Percentiles rank a stretch among this genome's conserved stretches.
These are phyloP conservation scores for Daldinia sp. DNA, from an alignment of 2,329 filamentous ascomycete species.

Conservation along the genomic window DNA sequence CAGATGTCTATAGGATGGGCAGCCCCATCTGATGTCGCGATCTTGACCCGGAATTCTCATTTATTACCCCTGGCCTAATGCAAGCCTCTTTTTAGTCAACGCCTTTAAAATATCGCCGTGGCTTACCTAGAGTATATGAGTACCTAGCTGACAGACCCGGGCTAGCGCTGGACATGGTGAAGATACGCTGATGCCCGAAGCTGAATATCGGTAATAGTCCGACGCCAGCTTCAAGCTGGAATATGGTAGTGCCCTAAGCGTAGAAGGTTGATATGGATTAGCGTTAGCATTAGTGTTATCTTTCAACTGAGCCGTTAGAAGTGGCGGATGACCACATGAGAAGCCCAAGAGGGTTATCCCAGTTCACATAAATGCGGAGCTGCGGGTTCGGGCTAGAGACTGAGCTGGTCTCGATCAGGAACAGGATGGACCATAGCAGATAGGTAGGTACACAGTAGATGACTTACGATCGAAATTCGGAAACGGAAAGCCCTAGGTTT, in stretches of 20 bases:
- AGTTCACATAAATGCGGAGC: neutral
- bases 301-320: slow-evolving; percentile 8
- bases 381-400: slow-evolving; percentile 23
- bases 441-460: neutral
- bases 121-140: slow-evolving; percentile 24
- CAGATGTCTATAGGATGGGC: slow-evolving; percentile 4
- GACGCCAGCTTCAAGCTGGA: slow-evolving; percentile 21
- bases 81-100: slow-evolving; percentile 25
- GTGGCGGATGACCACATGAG: slow-evolving; percentile 4
- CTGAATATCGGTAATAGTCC: slow-evolving; percentile 18
- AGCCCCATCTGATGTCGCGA: slow-evolving; percentile 3
- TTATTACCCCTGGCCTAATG: slow-evolving; percentile 25
- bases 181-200: slow-evolving; percentile 24
- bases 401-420: slow-evolving; percentile 19
- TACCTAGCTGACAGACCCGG: slow-evolving; percentile 8
- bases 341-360: neutral
- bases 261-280: slow-evolving; percentile 8
- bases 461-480: slow-evolving; percentile 2
- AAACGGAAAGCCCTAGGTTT: slow-evolving; percentile 1
- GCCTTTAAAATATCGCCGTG: slow-evolving; percentile 16
- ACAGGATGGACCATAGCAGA: slow-evolving; percentile 6
- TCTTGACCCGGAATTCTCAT: slow-evolving; percentile 16
- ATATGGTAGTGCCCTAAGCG: slow-evolving; percentile 11
- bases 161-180: slow-evolving; percentile 21
- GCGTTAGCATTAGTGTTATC: slow-evolving; percentile 11